A percentile compares a stretch with the other conserved stretches of the same genome.
Conservation (phyloP, 2,329 filamentous ascomycete genomes). For the Aspergillus carbonarius region DNA sequence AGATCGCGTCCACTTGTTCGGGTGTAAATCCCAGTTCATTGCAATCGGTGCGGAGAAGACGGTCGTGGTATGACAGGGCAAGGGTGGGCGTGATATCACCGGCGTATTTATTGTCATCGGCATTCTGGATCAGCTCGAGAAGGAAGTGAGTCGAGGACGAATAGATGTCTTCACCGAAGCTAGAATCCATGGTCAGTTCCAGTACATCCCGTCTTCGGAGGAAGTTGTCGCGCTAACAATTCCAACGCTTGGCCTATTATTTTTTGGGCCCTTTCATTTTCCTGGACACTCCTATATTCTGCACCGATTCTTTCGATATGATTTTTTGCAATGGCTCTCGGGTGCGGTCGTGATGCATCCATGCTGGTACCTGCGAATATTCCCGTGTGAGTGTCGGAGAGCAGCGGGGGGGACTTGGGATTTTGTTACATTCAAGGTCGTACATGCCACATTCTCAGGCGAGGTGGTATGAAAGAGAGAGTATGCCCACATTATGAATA, state of each 20-base stretch:
- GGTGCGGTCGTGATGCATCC: background rate
- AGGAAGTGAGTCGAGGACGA: background rate
- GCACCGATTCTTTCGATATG: background rate
- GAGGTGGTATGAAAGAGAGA: no score
- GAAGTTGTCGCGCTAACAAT: background rate
- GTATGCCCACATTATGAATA: no score
- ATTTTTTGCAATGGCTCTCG: background rate
- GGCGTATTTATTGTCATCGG: background rate
- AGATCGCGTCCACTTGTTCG: background rate
- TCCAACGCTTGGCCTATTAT: background rate
- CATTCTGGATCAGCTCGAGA: background rate
- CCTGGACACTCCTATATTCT: background rate
- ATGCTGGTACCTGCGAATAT: background rate
- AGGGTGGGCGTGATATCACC: background rate
- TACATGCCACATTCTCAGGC: no score
- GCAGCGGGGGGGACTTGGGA: no score
- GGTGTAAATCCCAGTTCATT: background rate
- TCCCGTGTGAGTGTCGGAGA: no score
- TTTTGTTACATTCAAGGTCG: no score
- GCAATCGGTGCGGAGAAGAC: background rate
- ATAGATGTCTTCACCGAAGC: background rate
- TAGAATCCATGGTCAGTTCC: background rate
- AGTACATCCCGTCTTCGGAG: background rate
- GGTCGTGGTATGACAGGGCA: background rate
- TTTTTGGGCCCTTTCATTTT: background rate